Conservation (phyloP, 352 stramenopile genomes). For the Phytophthora hybrid region DNA sequence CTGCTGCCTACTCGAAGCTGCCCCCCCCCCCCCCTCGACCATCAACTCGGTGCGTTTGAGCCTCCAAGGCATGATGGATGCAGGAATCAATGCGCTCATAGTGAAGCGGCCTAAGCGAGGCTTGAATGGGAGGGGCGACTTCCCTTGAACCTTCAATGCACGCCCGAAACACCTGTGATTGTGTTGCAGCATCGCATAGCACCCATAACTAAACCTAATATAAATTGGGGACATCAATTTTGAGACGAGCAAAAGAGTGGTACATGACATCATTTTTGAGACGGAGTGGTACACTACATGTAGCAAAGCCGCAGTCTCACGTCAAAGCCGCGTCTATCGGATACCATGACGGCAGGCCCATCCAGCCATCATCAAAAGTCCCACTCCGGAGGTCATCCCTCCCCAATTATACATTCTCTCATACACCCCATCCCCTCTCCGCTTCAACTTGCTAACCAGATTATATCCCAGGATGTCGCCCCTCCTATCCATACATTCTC, state of each 20-base stretch:
- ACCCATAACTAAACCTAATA: constrained; percentile 1
- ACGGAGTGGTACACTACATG: no score
- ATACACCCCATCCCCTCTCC: neutral
- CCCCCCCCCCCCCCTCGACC: constrained; percentile 1
- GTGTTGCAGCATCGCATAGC: neutral
- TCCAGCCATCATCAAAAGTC: neutral
- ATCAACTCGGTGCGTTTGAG: constrained; percentile 12
- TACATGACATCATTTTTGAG: no score
- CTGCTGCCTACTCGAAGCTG: constrained; percentile 8
- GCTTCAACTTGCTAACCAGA: constrained; percentile 4
- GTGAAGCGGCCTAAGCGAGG: no score
- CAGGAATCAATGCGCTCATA: no score
- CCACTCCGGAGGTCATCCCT: constrained; percentile 1
- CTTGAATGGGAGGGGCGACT: no score
- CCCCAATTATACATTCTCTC: neutral
- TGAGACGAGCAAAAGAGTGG: no score
- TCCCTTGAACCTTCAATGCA: no score
- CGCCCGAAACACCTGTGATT: no score
- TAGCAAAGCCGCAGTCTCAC: neutral
- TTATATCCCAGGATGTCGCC: neutral
- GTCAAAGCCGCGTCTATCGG: neutral
- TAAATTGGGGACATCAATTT: neutral
- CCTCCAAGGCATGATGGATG: constrained; percentile 17
- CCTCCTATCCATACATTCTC: neutral
- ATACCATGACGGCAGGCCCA: neutral